Percentiles rank a stretch among this genome's conserved stretches.
phyloP scores from a whole-genome alignment of 108 stramenopile species.

The Nitzschia putrida region DNA sequence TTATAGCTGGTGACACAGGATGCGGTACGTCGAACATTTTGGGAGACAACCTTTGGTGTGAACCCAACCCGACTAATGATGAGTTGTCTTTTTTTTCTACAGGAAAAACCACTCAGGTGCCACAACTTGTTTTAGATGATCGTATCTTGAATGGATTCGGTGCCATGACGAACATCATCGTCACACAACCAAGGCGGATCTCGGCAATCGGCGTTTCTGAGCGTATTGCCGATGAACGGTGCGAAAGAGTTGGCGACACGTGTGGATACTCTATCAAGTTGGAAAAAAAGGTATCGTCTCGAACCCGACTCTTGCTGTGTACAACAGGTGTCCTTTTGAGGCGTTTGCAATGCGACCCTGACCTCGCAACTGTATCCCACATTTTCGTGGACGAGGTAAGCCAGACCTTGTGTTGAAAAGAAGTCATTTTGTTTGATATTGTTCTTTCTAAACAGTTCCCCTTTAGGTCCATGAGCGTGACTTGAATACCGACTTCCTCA shows the following conservation, averaged over 20 bases:
- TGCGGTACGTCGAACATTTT: slow-evolving; percentile 56
- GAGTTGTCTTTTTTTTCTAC: slow-evolving; percentile 1
- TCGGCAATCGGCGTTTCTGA: slow-evolving; percentile 90
- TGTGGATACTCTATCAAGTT: slow-evolving; percentile 90
- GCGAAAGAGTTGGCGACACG: slow-evolving; percentile 73
- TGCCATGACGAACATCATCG: slow-evolving; percentile 78
- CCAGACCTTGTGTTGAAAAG: background rate
- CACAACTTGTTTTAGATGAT: slow-evolving; percentile 87
- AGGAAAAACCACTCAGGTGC: slow-evolving; percentile 52
- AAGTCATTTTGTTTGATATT: background rate
- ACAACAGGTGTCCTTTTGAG: slow-evolving; percentile 90
- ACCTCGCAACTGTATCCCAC: slow-evolving; percentile 67
- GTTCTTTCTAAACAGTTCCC: background rate
- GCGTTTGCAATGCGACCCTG: slow-evolving; percentile 76
- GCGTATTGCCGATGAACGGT: slow-evolving; percentile 85
- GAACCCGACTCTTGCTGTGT: slow-evolving; percentile 81
- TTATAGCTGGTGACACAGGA: slow-evolving; percentile 79
- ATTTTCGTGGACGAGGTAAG: slow-evolving; percentile 84
- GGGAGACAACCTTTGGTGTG: background rate
- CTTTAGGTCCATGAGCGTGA: slow-evolving; percentile 75
- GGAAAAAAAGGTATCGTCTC: slow-evolving; percentile 61
- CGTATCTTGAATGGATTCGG: slow-evolving; percentile 66
- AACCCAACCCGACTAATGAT: background rate
- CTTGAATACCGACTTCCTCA: slow-evolving; percentile 88
- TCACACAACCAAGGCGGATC: slow-evolving; percentile 91